Base-by-base conservation (phyloP, 1,284 basidiomycete genomes). In the Heliocybe sulcata region DNA sequence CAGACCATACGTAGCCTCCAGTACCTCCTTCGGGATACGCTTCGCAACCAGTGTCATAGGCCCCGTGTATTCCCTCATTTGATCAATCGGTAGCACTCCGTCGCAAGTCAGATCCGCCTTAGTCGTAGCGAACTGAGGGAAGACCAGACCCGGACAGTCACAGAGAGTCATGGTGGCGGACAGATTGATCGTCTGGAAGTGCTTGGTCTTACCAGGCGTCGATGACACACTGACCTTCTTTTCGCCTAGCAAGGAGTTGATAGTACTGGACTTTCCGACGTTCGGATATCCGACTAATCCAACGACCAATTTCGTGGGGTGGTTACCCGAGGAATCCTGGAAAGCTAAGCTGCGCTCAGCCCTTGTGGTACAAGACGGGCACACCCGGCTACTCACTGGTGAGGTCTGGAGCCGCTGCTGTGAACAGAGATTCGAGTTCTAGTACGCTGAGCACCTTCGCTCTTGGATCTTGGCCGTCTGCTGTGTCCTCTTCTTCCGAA, bases 281-380 rank as follows among this genome's bases (percentile, higher is more conserved):
- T 99, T 99, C 0, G 96, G 96, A 67, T 98, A 97, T n/a, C 97
- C 96, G 49, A 99, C 94, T 22, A 99, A 84, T 9, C 96, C 97
- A 54, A 99, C 88, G 27, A 90, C 85, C 2, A 98, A 79, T 67
- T 86, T 94, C 25, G 77, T 69, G 0, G 83, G 80, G 11, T 77
- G 72, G 52, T 82, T 77, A 12, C 87, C 85, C n/a, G 75, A 76
- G 1, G 77, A 69, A 51, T 84, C 81, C 14, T 77, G 73, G 63
- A 94, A 94, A 33, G 73, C 92, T 92, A 62, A 8, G 31, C 45
- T 53, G 12, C 35, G 25, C 56, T 57, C 26, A 61, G 35, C 16
- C 55, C 45, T 10, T 19, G n/a, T 16, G 4, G n/a, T 23, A 3
- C 33, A 33, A 19, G 1, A 19, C 54, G 54, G 25, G 12, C 49